These are phyloP conservation scores for Tulasnella sp. DNA, from an alignment of 768 basidiomycete species.

Conservation along the genomic window DNA sequence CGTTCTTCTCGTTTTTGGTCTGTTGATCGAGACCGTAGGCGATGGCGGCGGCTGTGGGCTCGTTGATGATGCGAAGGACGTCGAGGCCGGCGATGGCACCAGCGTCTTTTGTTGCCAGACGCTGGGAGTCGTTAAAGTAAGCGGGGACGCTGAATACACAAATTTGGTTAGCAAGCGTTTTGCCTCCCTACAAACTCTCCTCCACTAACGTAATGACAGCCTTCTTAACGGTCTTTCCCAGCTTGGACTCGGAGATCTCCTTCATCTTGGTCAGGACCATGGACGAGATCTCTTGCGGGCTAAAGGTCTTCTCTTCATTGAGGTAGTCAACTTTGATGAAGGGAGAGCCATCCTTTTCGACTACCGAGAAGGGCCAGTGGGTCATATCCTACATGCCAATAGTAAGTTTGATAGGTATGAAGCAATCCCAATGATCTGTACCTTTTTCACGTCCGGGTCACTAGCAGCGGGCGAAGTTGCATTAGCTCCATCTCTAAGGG, in stretches of 20 bases:
- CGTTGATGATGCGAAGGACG: conserved; percentile 99
- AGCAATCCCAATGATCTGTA: conserved; percentile 28
- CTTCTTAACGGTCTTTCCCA: conserved; percentile 96
- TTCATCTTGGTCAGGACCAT: conserved; percentile 99
- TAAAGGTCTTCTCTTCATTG: conserved; percentile 89
- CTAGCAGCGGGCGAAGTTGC: conserved; percentile 31
- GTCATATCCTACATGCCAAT: conserved; percentile 68
- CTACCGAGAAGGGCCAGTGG: conserved; percentile 97
- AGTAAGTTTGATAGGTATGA: conserved; percentile 34
- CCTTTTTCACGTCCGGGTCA: conserved; percentile 91
- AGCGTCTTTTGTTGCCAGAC: conserved; percentile 98
- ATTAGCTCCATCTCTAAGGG: conserved; percentile 14
- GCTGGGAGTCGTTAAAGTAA: conserved; percentile 99
- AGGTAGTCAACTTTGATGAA: conserved; percentile 95
- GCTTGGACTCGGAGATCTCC: conserved; percentile 98
- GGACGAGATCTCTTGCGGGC: conserved; percentile 98
- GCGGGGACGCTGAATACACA: conserved; percentile 62
- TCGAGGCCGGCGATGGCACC: conserved; percentile 97
- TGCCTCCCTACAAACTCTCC: conserved; percentile 7
- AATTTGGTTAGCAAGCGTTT: not conserved
- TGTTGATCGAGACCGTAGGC: conserved; percentile 94
- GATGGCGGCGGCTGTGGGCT: conserved; percentile 98
- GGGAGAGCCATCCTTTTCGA: conserved; percentile 95
- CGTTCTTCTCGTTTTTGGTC: conserved; percentile 90
- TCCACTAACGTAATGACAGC: conserved; percentile 87